These are phyloP conservation scores for Colletotrichum sansevieriae DNA, from an alignment of 2,329 filamentous ascomycete genomes.

Conservation along the genomic window DNA sequence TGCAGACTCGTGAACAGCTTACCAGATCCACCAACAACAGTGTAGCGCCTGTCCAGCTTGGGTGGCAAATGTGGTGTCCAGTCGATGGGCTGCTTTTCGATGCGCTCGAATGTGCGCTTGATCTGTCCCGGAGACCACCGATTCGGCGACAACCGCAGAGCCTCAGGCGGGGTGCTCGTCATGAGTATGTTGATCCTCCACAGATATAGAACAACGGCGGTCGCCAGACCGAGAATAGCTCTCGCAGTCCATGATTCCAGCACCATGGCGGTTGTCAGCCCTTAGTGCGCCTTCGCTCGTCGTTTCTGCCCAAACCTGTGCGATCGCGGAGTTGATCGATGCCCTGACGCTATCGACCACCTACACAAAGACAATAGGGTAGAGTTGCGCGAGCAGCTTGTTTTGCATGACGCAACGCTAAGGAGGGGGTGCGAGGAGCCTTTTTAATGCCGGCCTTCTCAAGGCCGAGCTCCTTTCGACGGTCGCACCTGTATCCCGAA, in stretches of 20 bases:
- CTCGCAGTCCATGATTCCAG: constrained; percentile 31
- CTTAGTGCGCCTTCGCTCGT: neutral
- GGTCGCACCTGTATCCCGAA: constrained; percentile 14
- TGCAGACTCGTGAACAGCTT: constrained; percentile 41
- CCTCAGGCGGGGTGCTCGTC: constrained; percentile 52
- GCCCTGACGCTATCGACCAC: neutral
- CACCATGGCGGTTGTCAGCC: constrained; percentile 12
- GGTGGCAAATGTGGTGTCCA: constrained; percentile 55
- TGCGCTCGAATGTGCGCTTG: constrained; percentile 50
- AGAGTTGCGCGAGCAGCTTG: constrained; percentile 22
- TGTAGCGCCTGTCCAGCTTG: constrained; percentile 56
- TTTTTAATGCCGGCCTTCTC: constrained; percentile 27
- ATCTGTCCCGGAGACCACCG: constrained; percentile 55
- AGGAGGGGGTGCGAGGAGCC: constrained; percentile 1
- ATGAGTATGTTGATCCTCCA: constrained; percentile 55
- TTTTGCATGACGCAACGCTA: constrained; percentile 27
- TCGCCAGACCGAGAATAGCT: constrained; percentile 23
- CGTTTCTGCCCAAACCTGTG: neutral
- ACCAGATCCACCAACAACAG: constrained; percentile 63
- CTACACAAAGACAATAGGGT: neutral
- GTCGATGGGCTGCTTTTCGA: constrained; percentile 54
- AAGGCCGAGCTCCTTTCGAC: constrained; percentile 14
- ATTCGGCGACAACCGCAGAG: constrained; percentile 48
- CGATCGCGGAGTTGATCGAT: neutral
- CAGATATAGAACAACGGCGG: constrained; percentile 49